phyloP scores from a whole-genome alignment of 805 yeast genomes.

The Candida silvatica region DNA sequence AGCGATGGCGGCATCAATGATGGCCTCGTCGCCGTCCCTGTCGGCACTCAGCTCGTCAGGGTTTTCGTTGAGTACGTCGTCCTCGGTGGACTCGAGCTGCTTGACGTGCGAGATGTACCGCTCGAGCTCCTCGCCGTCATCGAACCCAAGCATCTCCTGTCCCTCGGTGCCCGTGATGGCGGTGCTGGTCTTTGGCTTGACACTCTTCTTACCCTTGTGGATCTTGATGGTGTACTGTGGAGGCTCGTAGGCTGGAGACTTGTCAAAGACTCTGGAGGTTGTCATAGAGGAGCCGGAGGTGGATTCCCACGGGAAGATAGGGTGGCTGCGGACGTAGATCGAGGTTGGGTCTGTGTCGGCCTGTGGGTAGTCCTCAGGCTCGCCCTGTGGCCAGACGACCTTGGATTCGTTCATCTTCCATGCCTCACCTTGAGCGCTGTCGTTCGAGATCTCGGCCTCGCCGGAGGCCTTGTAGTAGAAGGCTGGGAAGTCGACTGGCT shows the following conservation, averaged over 20 bases:
- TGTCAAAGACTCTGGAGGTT: conserved; percentile 14
- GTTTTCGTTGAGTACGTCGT: too few species aligned
- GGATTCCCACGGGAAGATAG: conserved; percentile 32
- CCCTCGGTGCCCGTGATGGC: background rate
- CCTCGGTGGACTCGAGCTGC: too few species aligned
- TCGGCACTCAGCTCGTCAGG: too few species aligned
- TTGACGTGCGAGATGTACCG: too few species aligned
- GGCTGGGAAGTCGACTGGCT: conserved; percentile 13
- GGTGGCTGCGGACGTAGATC: conserved; percentile 18
- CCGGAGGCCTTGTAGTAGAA: conserved; percentile 16
- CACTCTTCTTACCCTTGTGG: conserved; percentile 4
- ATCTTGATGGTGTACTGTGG: conserved; percentile 10
- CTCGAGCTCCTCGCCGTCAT: conserved; percentile 13
- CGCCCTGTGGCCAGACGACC: conserved; percentile 1
- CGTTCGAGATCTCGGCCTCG: conserved; percentile 5
- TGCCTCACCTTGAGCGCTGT: conserved; percentile 23
- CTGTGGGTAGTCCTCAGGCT: background rate
- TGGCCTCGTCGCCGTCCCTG: too few species aligned
- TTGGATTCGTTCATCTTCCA: conserved; percentile 21
- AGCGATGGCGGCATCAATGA: too few species aligned
- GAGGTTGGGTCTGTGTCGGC: conserved; percentile 8
- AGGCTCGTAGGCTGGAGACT: conserved; percentile 9
- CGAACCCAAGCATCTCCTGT: conserved; percentile 11
- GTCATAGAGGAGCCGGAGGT: background rate
- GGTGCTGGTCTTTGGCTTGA: conserved; percentile 1